A percentile compares a stretch with the other conserved stretches of the same genome.
Conservation (phyloP, 1,139 yeast species). For the Taphrina flavorubra region DNA sequence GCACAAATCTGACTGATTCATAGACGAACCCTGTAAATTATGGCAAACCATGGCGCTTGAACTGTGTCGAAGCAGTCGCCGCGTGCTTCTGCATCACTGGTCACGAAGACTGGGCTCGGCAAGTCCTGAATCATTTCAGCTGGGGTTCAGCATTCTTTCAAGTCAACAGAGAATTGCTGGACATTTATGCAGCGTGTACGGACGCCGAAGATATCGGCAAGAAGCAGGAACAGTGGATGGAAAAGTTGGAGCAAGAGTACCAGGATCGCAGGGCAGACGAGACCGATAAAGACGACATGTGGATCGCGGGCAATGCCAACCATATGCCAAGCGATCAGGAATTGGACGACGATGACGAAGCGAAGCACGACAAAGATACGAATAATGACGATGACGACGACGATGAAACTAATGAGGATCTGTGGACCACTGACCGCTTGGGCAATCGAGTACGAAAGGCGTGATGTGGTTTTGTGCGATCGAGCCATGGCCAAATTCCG, state of each 20-base stretch:
- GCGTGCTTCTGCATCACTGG: conserved; percentile 97
- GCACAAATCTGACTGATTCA: conserved; percentile 61
- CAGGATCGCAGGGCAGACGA: conserved; percentile 64
- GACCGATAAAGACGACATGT: conserved; percentile 63
- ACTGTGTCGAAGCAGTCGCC: conserved; percentile 96
- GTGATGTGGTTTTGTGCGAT: neutral
- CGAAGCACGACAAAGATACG: neutral
- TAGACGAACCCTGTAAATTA: conserved; percentile 91
- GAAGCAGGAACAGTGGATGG: conserved; percentile 81
- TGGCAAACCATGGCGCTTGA: conserved; percentile 93
- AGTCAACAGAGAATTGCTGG: conserved; percentile 78
- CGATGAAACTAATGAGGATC: conserved; percentile 12
- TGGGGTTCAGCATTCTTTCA: conserved; percentile 91
- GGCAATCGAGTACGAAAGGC: conserved; percentile 27
- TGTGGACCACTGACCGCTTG: conserved; percentile 29
- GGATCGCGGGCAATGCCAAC: conserved; percentile 81
- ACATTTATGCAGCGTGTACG: conserved; percentile 75
- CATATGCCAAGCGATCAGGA: conserved; percentile 45
- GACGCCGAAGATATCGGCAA: conserved; percentile 74
- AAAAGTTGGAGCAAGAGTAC: conserved; percentile 68
- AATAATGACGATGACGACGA: neutral
- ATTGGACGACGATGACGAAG: conserved; percentile 5
- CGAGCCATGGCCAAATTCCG: no score
- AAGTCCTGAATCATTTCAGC: conserved; percentile 75
- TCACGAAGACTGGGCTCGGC: conserved; percentile 83